Base-by-base conservation (phyloP, 2,329 filamentous ascomycete genomes). In the Grosmannia huntii region DNA sequence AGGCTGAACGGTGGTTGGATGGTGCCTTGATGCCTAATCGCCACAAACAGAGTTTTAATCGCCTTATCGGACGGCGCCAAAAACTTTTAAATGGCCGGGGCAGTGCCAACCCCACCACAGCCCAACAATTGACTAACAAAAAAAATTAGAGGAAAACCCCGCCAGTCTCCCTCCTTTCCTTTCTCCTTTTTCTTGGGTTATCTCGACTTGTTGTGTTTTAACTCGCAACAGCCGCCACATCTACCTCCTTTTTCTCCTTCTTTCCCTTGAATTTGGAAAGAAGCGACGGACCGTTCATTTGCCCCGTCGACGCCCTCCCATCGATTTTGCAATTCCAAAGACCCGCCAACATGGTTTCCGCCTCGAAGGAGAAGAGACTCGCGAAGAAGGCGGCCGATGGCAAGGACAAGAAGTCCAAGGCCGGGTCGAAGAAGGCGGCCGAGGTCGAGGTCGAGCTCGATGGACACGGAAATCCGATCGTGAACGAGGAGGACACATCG, bases 381-480 rank as follows among this genome's bases (percentile, higher is more conserved):
- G 84, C 84, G 60, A 86, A 86, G 78, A 84, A 84, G 77, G 82
- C 81, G 64, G 83, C 81, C 68, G 77, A 88, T 55, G 88, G 86
- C 72, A 86, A 86, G 73, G 83, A 85, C 66, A 86, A 89, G 76
- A 91, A 92, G 81, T 19, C 54, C 38, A 54, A 53, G 50, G 49
- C 41, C 10, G 49, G 48, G 62, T 78, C 78, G 66, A 80, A 84
- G 55, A 83, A 80, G 48, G 87, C 41, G 19, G 41, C 41, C 6
- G 41, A n/a, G 6, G 86, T 92, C 65, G 86, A 86, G 62, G 73
- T 71, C 50, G 70, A 84, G 66, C 74, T 86, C 63, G 85, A 90
- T 67, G 83, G 72, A 62, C 75, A 85, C 68, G 83, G 82, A 68
- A 79, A 78, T 62, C 72, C 72, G 59, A 66, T 78, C 66, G 73